Evolutionary conservation across 345 rosid species (phyloP).

Genomic region (Cardiospermum halicacabum): DNA sequence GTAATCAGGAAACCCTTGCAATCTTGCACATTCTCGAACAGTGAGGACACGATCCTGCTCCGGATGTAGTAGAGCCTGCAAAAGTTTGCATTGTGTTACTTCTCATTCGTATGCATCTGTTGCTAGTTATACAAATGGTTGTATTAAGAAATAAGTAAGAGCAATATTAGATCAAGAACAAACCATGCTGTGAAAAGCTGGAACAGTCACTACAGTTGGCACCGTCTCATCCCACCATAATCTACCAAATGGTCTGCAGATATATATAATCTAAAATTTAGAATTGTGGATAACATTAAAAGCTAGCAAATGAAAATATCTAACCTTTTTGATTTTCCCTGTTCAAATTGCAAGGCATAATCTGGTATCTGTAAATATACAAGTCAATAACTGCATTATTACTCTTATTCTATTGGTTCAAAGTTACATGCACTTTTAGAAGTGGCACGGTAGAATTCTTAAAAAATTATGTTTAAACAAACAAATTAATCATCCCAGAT

Average conservation of each 20-base stretch:
- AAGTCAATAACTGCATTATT: slow-evolving; percentile 6
- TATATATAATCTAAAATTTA: not conserved
- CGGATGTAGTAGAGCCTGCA: slow-evolving; percentile 74
- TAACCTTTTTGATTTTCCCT: slow-evolving; percentile 89
- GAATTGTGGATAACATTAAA: slow-evolving; percentile 3
- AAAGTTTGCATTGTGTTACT: slow-evolving; percentile 16
- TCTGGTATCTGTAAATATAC: slow-evolving; percentile 60
- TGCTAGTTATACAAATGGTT: too few relatives aligned
- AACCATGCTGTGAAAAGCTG: slow-evolving; percentile 68
- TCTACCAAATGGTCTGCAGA: slow-evolving; percentile 73
- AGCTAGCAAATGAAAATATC: slow-evolving; percentile 11
- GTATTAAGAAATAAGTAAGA: too few relatives aligned
- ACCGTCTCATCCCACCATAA: slow-evolving; percentile 98
- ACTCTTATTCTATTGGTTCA: not conserved
- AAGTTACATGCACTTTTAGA: not conserved
- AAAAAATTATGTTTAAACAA: too few relatives aligned
- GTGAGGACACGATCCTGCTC: slow-evolving; percentile 94
- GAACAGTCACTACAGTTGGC: slow-evolving; percentile 67
- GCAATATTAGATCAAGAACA: slow-evolving; percentile 12
- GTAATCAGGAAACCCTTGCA: slow-evolving; percentile 98
- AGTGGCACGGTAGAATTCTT: too few relatives aligned
- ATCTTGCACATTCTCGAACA: slow-evolving; percentile 78
- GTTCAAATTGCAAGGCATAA: slow-evolving; percentile 51
- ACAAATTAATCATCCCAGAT: too few relatives aligned
- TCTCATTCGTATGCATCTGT: slow-evolving; percentile 3